Evolutionary conservation across 768 basidiomycete species (phyloP).

Genomic region (Pholiota conissans): DNA sequence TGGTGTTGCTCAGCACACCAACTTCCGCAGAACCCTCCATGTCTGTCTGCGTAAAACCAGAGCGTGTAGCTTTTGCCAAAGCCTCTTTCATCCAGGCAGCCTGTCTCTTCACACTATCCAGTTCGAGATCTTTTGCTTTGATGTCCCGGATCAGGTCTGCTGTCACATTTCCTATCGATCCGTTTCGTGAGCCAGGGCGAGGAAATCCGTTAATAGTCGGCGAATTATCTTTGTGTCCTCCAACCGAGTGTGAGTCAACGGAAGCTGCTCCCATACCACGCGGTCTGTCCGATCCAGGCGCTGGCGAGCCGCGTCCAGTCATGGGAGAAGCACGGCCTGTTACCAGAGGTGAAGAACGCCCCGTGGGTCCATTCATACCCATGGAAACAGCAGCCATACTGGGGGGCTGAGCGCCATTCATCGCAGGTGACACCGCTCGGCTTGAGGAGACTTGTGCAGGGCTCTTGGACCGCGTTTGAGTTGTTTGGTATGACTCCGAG

Average conservation of each 20-base stretch:
- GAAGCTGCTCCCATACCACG: constrained; percentile 1
- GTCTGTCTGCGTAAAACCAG: constrained; percentile 73
- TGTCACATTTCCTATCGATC: constrained; percentile 66
- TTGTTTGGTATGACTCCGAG: constrained; percentile 41
- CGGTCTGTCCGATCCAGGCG: constrained; percentile 24
- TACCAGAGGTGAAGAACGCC: constrained; percentile 34
- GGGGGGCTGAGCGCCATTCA: constrained; percentile 36
- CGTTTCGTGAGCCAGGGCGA: constrained; percentile 40
- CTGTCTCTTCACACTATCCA: constrained; percentile 74
- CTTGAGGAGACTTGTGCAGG: constrained; percentile 44
- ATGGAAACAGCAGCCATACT: constrained; percentile 59
- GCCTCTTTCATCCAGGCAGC: constrained; percentile 87
- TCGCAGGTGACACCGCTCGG: constrained; percentile 63
- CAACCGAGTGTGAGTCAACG: constrained; percentile 43
- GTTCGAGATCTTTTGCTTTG: constrained; percentile 78
- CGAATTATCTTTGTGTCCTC: constrained; percentile 38
- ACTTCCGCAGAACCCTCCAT: constrained; percentile 44
- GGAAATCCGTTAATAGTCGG: constrained; percentile 50
- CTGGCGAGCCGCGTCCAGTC: constrained; percentile 37
- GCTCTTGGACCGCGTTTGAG: constrained; percentile 53
- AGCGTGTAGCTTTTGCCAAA: constrained; percentile 67
- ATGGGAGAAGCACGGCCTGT: constrained; percentile 34
- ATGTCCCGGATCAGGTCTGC: constrained; percentile 79
- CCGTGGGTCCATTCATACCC: constrained; percentile 45
- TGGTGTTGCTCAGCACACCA: constrained; percentile 24